A percentile compares a stretch with the other conserved stretches of the same genome.
Evolutionary conservation across 176 grass and related monocot species (phyloP).

Genomic region (Avena insularis): DNA sequence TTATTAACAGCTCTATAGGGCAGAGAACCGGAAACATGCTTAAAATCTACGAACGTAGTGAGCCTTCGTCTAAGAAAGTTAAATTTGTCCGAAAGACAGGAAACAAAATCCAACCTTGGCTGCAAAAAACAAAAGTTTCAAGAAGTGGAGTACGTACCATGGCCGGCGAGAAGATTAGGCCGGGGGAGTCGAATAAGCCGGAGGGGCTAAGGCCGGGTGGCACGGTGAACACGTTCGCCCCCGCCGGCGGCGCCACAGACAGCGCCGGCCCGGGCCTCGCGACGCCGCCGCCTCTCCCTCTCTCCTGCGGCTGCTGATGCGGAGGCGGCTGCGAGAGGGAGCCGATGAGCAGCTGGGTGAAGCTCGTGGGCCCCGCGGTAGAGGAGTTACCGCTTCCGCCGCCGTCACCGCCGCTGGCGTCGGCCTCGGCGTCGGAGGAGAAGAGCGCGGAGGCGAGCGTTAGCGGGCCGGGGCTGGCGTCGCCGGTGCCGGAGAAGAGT

Average conservation of each 20-base stretch:
- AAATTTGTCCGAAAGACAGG: background rate
- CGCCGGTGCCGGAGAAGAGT: slow-evolving; percentile 63
- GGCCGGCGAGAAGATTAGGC: slow-evolving; percentile 65
- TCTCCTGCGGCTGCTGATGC: slow-evolving; percentile 31
- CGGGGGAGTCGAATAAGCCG: slow-evolving; percentile 71
- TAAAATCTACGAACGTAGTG: background rate
- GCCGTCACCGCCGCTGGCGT: background rate
- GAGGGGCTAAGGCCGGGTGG: slow-evolving; percentile 78
- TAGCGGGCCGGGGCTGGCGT: slow-evolving; percentile 85
- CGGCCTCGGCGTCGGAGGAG: slow-evolving; percentile 50
- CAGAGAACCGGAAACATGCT: slow-evolving; percentile 4
- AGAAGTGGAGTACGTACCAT: slow-evolving; percentile 55
- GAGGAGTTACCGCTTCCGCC: slow-evolving; percentile 28
- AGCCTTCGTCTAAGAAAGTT: background rate
- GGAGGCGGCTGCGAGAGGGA: slow-evolving; percentile 44
- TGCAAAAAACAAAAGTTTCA: slow-evolving; percentile 5
- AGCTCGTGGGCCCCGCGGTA: slow-evolving; percentile 44
- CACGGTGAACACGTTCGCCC: slow-evolving; percentile 58
- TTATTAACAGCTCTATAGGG: slow-evolving; percentile 11
- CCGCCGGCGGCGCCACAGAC: slow-evolving; percentile 40
- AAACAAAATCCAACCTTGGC: slow-evolving; percentile 9
- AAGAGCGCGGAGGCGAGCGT: slow-evolving; percentile 92
- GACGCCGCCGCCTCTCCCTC: slow-evolving; percentile 29
- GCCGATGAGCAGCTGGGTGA: slow-evolving; percentile 82
- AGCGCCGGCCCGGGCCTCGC: slow-evolving; percentile 44